phyloP scores from a whole-genome alignment of 257 asterid genomes.

The Cordia subcordata region DNA sequence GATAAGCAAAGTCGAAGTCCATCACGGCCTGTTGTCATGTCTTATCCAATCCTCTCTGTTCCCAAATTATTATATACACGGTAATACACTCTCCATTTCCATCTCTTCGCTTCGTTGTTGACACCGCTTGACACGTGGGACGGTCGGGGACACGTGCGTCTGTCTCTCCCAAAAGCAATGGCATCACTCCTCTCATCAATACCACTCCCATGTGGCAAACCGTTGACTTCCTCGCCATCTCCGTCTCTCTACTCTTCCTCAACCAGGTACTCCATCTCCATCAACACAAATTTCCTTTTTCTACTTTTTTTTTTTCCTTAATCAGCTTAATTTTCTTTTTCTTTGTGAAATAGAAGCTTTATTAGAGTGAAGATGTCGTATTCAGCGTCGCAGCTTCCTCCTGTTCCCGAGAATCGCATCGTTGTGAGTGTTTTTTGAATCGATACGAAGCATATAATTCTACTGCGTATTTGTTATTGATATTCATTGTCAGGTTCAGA shows the following conservation, averaged over 20 bases:
- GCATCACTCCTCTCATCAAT: not conserved
- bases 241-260: not conserved
- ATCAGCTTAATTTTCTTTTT: not conserved
- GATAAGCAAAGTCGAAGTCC: no score
- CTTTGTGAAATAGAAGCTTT: not conserved
- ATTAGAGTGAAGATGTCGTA: constrained; percentile 43
- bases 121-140: no score
- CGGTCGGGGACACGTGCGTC: no score
- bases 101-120: no score
- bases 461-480: no score
- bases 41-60: no score
- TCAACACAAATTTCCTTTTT: not conserved
- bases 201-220: not conserved
- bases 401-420: constrained; percentile 54
- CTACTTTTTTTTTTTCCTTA: no score
- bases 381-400: constrained; percentile 30
- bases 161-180: not conserved
- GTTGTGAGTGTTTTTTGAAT: constrained; percentile 30
- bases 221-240: not conserved
- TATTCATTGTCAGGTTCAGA: not conserved
- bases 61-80: no score
- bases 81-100: no score
- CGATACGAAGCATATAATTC: no score
- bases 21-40: no score
- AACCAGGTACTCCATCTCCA: not conserved